These are phyloP conservation scores for Nidularia sp. DNA, from an alignment of 768 basidiomycete species.

Conservation along the genomic window DNA sequence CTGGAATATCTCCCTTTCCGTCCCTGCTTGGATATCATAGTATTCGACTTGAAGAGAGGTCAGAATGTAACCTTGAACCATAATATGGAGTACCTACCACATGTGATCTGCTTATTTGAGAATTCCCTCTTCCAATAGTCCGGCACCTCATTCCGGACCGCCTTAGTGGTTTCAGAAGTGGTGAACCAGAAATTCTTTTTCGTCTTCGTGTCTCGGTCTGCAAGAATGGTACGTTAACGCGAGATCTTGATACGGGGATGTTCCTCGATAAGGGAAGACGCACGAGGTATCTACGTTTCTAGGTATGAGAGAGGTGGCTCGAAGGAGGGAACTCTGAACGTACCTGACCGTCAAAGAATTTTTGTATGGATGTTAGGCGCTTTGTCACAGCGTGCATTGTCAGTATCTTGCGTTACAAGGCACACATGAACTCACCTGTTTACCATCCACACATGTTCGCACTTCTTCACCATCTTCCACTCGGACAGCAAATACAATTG, in stretches of 20 bases:
- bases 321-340: slow-evolving; percentile 25
- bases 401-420: neutral
- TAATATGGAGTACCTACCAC: slow-evolving; percentile 40
- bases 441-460: slow-evolving; percentile 76
- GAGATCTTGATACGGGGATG: neutral
- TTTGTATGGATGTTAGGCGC: slow-evolving; percentile 74
- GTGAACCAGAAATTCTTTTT: slow-evolving; percentile 67
- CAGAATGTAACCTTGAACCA: neutral
- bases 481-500: slow-evolving; percentile 68
- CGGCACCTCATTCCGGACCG: slow-evolving; percentile 48
- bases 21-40: slow-evolving; percentile 40
- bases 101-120: slow-evolving; percentile 54
- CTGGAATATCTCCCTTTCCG: slow-evolving; percentile 79
- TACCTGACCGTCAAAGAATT: slow-evolving; percentile 71
- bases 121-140: slow-evolving; percentile 48
- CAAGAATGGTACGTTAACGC: neutral
- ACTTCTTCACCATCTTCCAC: slow-evolving; percentile 50
- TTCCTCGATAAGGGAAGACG: slow-evolving; percentile 11
- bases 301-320: slow-evolving; percentile 1
- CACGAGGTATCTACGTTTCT: slow-evolving; percentile 48
- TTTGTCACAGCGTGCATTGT: slow-evolving; percentile 21
- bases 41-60: slow-evolving; percentile 57
- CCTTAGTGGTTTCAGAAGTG: slow-evolving; percentile 38
- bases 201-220: slow-evolving; percentile 53
- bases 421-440: slow-evolving; percentile 59